A percentile compares a stretch with the other conserved stretches of the same genome.
phyloP scores from a whole-genome alignment of 1,284 basidiomycete species.

The Ganoderma meredithae region DNA sequence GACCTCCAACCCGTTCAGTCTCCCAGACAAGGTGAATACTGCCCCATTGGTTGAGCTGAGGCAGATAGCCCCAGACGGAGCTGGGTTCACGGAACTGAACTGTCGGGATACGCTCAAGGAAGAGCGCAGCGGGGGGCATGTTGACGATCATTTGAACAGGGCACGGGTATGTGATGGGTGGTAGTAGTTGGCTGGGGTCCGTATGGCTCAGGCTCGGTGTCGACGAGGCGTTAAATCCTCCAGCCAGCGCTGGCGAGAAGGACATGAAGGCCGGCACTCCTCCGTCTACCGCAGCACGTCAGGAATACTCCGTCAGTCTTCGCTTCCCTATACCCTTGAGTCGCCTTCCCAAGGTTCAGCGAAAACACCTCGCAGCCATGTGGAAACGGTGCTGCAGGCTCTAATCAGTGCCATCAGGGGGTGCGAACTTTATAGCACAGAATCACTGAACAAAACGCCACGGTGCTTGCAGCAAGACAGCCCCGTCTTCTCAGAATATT shows the following conservation, averaged over 20 bases:
- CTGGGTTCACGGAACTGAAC: slow-evolving; percentile 28
- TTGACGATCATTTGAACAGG: not conserved
- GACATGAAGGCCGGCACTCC: not conserved
- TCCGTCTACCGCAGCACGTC: slow-evolving; percentile 6
- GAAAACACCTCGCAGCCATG: not conserved
- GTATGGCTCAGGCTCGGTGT: not conserved
- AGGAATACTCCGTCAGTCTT: not conserved
- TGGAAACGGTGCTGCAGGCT: not conserved
- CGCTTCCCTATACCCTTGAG: not conserved
- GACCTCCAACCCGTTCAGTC: slow-evolving; percentile 24
- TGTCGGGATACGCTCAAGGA: slow-evolving; percentile 29
- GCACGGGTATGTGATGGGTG: not conserved
- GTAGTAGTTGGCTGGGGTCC: too few species aligned
- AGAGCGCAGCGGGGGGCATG: slow-evolving; percentile 7
- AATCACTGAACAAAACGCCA: not conserved
- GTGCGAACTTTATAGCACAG: slow-evolving; percentile 19
- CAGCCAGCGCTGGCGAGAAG: not conserved
- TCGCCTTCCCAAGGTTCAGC: not conserved
- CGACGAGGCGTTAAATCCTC: not conserved
- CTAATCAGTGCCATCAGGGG: slow-evolving; percentile 7
- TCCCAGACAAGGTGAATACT: slow-evolving; percentile 28
- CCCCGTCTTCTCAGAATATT: not conserved
- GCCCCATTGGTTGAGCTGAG: slow-evolving; percentile 40
- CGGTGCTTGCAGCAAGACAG: not conserved
- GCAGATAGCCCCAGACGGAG: slow-evolving; percentile 34